These are phyloP conservation scores for Tuber microsphaerosporum DNA, from an alignment of 495 filamentous ascomycete species.

Conservation along the genomic window DNA sequence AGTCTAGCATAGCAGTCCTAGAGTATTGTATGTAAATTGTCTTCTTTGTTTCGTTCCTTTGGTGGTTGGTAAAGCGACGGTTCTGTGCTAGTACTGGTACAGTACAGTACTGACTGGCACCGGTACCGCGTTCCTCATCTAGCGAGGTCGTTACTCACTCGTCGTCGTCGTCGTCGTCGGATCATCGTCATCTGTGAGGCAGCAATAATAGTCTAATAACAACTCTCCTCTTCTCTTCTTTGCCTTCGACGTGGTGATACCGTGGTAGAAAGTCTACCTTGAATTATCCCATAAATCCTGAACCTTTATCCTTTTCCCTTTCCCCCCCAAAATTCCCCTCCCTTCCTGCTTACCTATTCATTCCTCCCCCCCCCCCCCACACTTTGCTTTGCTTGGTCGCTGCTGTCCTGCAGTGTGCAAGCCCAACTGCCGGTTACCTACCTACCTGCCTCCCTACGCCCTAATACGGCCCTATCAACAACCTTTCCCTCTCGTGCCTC, in stretches of 20 bases:
- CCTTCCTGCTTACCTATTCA: background rate
- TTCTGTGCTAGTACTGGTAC: background rate
- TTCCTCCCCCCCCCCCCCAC: background rate
- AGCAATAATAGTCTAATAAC: background rate
- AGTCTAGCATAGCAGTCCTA: no score
- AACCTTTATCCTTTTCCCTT: background rate
- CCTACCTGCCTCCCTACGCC: background rate
- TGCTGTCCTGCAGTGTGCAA: constrained; percentile 1
- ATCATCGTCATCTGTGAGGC: background rate
- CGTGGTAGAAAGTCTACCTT: background rate
- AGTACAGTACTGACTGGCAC: no score
- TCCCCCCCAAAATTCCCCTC: background rate
- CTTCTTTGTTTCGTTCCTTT: background rate
- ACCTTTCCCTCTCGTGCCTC: background rate
- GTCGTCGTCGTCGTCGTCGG: background rate
- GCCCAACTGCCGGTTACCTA: background rate
- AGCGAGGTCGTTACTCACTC: background rate
- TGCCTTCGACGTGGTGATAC: background rate
- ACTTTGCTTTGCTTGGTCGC: background rate
- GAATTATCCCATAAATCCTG: background rate
- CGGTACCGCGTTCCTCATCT: background rate
- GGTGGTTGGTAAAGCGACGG: background rate
- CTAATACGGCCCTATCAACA: background rate
- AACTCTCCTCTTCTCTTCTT: background rate
- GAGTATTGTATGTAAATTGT: no score